phyloP scores from a whole-genome alignment of 2,329 filamentous ascomycete genomes.

The Saccharata proteae region DNA sequence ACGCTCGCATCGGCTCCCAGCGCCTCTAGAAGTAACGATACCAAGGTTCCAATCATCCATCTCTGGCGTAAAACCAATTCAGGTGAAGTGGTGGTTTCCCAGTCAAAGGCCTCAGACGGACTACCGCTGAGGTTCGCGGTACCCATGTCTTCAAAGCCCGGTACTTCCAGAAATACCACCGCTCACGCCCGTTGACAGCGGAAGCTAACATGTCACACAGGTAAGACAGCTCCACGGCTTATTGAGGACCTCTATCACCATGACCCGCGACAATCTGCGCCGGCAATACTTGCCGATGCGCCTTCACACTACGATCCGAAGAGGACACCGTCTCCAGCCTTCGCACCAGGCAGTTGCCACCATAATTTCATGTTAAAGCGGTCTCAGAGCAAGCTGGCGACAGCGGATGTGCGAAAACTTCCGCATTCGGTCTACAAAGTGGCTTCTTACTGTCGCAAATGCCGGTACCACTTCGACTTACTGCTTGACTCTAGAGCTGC shows the following conservation, averaged over 20 bases:
- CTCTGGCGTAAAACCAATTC: too few relatives aligned
- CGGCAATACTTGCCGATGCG: conserved; percentile 46
- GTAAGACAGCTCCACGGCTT: conserved; percentile 39
- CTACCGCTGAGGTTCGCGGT: too few relatives aligned
- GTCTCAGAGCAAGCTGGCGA: conserved; percentile 38
- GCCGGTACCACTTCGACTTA: conserved; percentile 50
- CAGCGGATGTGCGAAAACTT: conserved; percentile 26
- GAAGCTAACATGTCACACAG: too few relatives aligned
- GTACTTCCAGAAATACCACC: too few relatives aligned
- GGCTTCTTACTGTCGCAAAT: conserved; percentile 48
- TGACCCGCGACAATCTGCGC: conserved; percentile 35
- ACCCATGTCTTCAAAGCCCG: too few relatives aligned
- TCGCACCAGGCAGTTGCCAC: conserved; percentile 38
- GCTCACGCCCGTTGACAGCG: too few relatives aligned
- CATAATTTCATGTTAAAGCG: conserved; percentile 48
- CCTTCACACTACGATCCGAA: conserved; percentile 40
- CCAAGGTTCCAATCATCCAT: too few relatives aligned
- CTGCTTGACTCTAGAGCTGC: too few relatives aligned
- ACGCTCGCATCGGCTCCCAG: too few relatives aligned
- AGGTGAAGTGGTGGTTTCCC: too few relatives aligned
- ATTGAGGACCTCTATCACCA: conserved; percentile 40
- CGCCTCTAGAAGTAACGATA: too few relatives aligned
- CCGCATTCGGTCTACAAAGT: conserved; percentile 39
- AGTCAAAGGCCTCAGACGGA: too few relatives aligned
- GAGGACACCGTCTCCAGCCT: conserved; percentile 18